Conservation (phyloP, 495 filamentous ascomycete genomes). For the Talaromyces ruber region DNA sequence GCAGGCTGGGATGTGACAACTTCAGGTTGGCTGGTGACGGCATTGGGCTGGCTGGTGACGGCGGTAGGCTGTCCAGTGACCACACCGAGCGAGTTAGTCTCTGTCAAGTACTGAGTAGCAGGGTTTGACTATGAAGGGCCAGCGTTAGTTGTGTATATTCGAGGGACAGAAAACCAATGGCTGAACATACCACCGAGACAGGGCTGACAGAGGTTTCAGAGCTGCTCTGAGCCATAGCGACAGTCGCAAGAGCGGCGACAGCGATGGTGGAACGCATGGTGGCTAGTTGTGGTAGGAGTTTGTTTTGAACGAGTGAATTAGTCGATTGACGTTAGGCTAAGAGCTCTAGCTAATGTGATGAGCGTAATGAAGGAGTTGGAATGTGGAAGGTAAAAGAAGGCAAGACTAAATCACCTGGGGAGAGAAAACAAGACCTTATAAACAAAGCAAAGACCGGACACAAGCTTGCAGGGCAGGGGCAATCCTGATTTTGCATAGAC, state of each 20-base stretch:
- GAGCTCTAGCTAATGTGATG: not conserved
- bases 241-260: constrained; percentile 32
- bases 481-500: not conserved
- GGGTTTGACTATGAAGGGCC: constrained; percentile 22
- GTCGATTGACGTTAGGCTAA: not conserved
- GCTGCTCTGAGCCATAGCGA: constrained; percentile 25
- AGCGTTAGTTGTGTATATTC: not conserved
- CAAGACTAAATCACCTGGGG: not conserved
- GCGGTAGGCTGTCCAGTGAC: constrained; percentile 41
- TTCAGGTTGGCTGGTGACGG: constrained; percentile 31
- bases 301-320: constrained; percentile 7
- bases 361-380: not conserved
- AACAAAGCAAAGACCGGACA: not conserved
- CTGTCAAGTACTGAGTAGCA: constrained; percentile 31
- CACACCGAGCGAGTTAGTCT: constrained; percentile 49
- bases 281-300: constrained; percentile 9
- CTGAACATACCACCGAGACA: constrained; percentile 4
- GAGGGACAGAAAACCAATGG: not conserved
- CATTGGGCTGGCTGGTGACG: constrained; percentile 26
- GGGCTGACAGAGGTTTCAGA: constrained; percentile 4
- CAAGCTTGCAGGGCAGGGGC: not conserved
- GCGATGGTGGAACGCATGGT: constrained; percentile 34
- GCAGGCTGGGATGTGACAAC: constrained; percentile 34
- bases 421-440: not conserved
- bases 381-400: constrained; percentile 1